Conservation (phyloP, 331 rosid genomes). For the Quercus phellos region DNA sequence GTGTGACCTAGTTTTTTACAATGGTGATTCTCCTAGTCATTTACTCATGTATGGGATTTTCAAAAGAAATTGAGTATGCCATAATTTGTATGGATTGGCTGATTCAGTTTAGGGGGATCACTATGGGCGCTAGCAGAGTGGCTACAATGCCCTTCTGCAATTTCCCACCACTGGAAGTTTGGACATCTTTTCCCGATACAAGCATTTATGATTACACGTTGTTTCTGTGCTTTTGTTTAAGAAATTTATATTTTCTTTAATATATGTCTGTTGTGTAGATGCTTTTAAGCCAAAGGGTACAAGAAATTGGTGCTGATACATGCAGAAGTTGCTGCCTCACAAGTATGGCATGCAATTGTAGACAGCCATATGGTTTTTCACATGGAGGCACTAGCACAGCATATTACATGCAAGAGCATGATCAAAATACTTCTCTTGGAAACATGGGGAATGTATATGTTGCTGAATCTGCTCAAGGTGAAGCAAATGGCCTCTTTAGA, state of each 20-base stretch:
- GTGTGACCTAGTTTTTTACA: background rate
- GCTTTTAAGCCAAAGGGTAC: conserved; percentile 98
- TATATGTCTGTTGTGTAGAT: conserved; percentile 42
- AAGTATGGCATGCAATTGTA: conserved; percentile 74
- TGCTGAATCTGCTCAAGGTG: conserved; percentile 74
- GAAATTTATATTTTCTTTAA: conserved; percentile 12
- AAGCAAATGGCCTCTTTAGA: conserved; percentile 66
- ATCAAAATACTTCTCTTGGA: conserved; percentile 60
- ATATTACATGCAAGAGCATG: conserved; percentile 75
- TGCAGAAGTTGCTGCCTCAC: conserved; percentile 83
- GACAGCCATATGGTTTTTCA: conserved; percentile 66
- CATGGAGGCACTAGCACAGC: conserved; percentile 58
- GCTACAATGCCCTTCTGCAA: background rate
- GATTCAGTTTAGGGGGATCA: background rate
- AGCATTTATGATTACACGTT: background rate
- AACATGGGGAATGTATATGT: conserved; percentile 68
- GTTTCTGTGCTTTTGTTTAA: background rate
- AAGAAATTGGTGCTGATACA: conserved; percentile 88
- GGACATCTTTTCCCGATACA: background rate
- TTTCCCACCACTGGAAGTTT: background rate
- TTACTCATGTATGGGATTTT: background rate
- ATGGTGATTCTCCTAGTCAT: background rate
- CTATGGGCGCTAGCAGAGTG: background rate
- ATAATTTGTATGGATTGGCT: background rate
- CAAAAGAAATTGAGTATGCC: background rate